Evolutionary conservation across 257 asterid genomes (phyloP), one percentile per base, ranked within the genome.

Genomic region (Leonotis leonurus): DNA sequence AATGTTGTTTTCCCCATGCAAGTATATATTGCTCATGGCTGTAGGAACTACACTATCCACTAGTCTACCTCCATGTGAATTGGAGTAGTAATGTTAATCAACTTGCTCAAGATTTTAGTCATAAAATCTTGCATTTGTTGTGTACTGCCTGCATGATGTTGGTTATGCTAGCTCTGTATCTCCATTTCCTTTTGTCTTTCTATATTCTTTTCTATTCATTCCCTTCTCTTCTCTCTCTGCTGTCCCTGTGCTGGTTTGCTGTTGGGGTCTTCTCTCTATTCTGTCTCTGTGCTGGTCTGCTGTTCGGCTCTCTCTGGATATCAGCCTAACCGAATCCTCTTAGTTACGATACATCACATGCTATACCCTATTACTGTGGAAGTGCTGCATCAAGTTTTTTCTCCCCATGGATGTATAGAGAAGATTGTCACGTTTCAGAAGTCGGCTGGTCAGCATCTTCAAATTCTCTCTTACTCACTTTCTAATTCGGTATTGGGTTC

Each of bases 301-400:
- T 81, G 86, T 79, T 77, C 71, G 83, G 78, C 84, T 77, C 82
- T 76, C 81, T 75, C 77, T 78, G 95, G 94, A 88, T 76, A 69
- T 75, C 93, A 93, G 99, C 99, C 99, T 82, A 93, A 93, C 73
- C 94, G 99, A 80, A 89, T 93, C 83, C 90, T 93, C 81, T 85
- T 93, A 85, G 95, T 86, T 80, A 93, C 99, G 64, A 83, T 89
- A 76, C 99, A 93, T 82, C 99, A 93, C 88, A 85, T 93, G 97
- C 88, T 93, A 79, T 93, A 93, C 75, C 99, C 99, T 80, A 93
- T 93, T 70, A 93, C 97, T 69, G 96, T 89, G 96, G 99, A 93
- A 75, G 99, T 93, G 90, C 97, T 93, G 92, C 99, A 87, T 83
- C 99, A 93, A 87, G 99, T 93, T 67, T 89, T 93, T 82, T 93